Evolutionary conservation across 352 stramenopile genomes (phyloP).

Genomic region (Thraustochytrium sp.): DNA sequence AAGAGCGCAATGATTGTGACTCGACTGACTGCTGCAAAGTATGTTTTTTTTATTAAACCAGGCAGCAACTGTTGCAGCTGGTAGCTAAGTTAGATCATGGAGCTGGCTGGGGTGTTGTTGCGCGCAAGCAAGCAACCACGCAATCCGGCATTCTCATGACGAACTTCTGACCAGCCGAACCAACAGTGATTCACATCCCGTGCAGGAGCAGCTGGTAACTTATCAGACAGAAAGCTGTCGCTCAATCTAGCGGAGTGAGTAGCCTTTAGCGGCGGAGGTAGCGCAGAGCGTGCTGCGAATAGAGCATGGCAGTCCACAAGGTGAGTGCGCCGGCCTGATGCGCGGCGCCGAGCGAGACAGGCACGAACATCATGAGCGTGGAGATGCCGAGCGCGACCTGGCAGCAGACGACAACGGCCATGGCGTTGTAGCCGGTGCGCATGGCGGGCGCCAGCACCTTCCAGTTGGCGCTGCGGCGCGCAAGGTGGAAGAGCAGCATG

Average conservation of each 20-base stretch:
- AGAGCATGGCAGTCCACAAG: constrained; percentile 84
- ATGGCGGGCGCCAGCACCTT: background rate
- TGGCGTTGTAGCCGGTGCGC: background rate
- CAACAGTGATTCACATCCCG: too few species aligned
- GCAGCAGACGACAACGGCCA: background rate
- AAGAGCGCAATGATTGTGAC: too few species aligned
- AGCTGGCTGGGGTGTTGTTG: background rate
- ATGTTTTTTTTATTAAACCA: too few species aligned
- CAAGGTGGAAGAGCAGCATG: constrained; percentile 57
- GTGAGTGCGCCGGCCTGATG: constrained; percentile 94
- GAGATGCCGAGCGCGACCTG: constrained; percentile 91
- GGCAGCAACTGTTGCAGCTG: too few species aligned
- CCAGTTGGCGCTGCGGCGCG: constrained; percentile 43
- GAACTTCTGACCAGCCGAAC: too few species aligned
- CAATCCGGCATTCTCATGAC: too few species aligned
- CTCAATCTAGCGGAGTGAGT: background rate
- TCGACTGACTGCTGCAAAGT: too few species aligned
- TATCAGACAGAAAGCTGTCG: background rate
- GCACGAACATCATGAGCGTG: constrained; percentile 93
- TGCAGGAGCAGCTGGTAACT: background rate
- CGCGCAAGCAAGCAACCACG: too few species aligned
- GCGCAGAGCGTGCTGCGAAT: constrained; percentile 71
- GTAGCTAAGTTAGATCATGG: background rate
- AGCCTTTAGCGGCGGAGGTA: background rate
- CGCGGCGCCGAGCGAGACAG: constrained; percentile 83